phyloP scores from a whole-genome alignment of 306 rosid genomes.

The Cucumis hystrix region DNA sequence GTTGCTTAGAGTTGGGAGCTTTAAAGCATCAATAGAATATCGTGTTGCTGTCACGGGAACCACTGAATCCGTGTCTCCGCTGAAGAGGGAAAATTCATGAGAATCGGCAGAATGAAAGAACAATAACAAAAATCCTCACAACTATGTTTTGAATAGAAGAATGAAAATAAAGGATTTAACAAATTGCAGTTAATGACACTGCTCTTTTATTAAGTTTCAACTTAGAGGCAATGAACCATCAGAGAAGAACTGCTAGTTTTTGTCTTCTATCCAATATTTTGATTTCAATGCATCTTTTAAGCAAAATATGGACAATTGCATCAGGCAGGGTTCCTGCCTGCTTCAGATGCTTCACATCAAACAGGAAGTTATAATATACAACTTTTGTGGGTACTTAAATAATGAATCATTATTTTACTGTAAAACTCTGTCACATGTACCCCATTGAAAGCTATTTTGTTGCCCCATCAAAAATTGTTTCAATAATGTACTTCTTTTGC shows the following conservation, averaged over 20 bases:
- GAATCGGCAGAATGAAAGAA: background rate
- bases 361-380: background rate
- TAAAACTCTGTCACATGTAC: background rate
- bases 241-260: background rate
- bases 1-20: constrained; percentile 63
- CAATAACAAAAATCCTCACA: too few species aligned
- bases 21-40: constrained; percentile 75
- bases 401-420: background rate
- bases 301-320: background rate
- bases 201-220: background rate
- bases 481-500: background rate
- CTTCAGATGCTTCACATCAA: background rate
- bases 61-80: constrained; percentile 90
- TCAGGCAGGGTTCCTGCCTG: background rate
- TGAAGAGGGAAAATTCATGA: constrained; percentile 18
- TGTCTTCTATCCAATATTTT: background rate
- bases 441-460: background rate
- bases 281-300: background rate
- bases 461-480: background rate
- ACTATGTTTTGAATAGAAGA: background rate
- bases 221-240: background rate
- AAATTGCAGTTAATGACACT: background rate
- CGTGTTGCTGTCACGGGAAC: constrained; percentile 85
- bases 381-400: background rate
- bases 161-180: background rate